A percentile compares a stretch with the other conserved stretches of the same genome.
These are phyloP conservation scores for Verticillium isaacii DNA, from an alignment of 2,329 filamentous ascomycete species.

Conservation along the genomic window DNA sequence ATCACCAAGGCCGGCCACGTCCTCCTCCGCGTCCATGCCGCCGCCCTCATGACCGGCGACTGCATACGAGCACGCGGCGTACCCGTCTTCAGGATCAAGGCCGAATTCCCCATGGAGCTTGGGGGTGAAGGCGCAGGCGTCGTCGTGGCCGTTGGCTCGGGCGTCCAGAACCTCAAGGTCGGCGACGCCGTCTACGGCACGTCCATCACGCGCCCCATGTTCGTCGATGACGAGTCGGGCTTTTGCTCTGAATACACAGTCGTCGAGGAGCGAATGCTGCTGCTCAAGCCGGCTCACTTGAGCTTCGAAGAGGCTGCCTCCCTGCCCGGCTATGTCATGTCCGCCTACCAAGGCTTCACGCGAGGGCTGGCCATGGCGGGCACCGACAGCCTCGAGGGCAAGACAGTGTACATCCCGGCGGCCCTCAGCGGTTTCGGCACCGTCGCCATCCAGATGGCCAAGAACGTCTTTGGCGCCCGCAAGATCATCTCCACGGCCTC, in stretches of 20 bases:
- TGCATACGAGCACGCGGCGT: constrained; percentile 18
- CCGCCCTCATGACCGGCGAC: constrained; percentile 28
- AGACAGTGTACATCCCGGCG: constrained; percentile 46
- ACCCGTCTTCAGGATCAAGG: constrained; percentile 17
- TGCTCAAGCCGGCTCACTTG: constrained; percentile 23
- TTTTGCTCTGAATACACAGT: constrained; percentile 37
- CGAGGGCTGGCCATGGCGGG: constrained; percentile 30
- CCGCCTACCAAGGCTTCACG: constrained; percentile 37
- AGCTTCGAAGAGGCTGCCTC: constrained; percentile 31
- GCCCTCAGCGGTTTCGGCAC: constrained; percentile 44
- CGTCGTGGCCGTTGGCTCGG: constrained; percentile 2
- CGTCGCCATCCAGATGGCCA: constrained; percentile 42
- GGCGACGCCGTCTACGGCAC: constrained; percentile 27
- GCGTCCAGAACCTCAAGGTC: constrained; percentile 1
- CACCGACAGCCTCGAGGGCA: constrained; percentile 36
- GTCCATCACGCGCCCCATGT: constrained; percentile 30
- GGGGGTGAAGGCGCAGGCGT: constrained; percentile 8
- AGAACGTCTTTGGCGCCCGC: constrained; percentile 40
- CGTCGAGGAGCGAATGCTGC: constrained; percentile 25
- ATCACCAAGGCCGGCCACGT: constrained; percentile 38
- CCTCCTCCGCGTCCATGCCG: constrained; percentile 34
- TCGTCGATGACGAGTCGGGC: constrained; percentile 18
- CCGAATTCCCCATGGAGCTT: constrained; percentile 20
- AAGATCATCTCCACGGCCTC: constrained; percentile 48
- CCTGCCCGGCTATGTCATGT: constrained; percentile 30